Percentiles rank a stretch among this genome's conserved stretches.
Evolutionary conservation across 164 flowering plant species (phyloP).

Genomic region (Umbilicus rupestris): DNA sequence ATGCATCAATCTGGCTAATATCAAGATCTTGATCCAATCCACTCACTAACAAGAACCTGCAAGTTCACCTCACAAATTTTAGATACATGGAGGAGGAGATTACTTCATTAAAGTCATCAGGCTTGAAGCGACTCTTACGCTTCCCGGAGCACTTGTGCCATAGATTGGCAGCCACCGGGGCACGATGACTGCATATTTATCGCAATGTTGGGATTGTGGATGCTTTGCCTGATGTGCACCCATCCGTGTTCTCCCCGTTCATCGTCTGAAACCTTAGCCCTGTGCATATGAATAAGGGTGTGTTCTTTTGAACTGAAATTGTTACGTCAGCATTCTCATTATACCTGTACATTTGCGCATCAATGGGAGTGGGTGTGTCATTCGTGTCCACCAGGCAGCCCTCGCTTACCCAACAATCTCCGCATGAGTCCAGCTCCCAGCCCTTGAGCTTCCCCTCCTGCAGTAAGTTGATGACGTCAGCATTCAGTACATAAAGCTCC

Average conservation of each 20-base stretch:
- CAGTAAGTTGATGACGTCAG: neutral
- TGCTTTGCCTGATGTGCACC: slow-evolving; percentile 81
- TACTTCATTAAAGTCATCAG: neutral
- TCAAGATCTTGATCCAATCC: slow-evolving; percentile 50
- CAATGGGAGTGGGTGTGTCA: slow-evolving; percentile 58
- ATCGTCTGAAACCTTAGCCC: slow-evolving; percentile 60
- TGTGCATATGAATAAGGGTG: slow-evolving; percentile 9
- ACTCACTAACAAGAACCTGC: slow-evolving; percentile 55
- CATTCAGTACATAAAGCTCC: neutral
- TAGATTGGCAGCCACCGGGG: slow-evolving; percentile 62
- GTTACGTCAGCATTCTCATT: too few species aligned
- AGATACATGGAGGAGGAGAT: neutral
- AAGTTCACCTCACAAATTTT: neutral
- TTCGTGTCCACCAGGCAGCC: slow-evolving; percentile 85
- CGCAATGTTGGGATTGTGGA: slow-evolving; percentile 91
- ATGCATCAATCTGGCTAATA: slow-evolving; percentile 43
- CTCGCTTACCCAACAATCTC: slow-evolving; percentile 91
- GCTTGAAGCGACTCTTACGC: slow-evolving; percentile 28
- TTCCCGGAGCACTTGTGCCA: slow-evolving; percentile 40
- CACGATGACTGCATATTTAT: slow-evolving; percentile 65
- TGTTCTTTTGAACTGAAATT: too few species aligned
- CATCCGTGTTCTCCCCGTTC: slow-evolving; percentile 64
- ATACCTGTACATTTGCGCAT: slow-evolving; percentile 92
- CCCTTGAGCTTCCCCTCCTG: slow-evolving; percentile 65
- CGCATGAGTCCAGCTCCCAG: slow-evolving; percentile 79